Evolutionary conservation across 768 basidiomycete species (phyloP), one percentile per base, ranked within the genome.

Genomic region (Pisolithus marmoratus): DNA sequence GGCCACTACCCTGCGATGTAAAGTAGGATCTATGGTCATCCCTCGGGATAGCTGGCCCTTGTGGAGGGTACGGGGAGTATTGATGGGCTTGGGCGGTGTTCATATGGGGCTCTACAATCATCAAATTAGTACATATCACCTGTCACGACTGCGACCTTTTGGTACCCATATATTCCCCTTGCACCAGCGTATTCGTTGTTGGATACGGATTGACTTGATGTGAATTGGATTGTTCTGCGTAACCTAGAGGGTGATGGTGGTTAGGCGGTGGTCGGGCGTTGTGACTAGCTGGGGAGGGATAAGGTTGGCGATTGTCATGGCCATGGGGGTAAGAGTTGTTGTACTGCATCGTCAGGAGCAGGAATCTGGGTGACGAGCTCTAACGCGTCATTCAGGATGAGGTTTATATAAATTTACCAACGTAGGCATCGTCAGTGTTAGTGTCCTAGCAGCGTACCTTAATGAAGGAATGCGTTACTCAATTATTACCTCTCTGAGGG

Each of bases 401-500:
- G 47, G 56, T 54, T 70, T 68, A 66, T 68, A 68, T 68, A 68
- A 65, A 61, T 68, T 58, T 54, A 50, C 53, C 55, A 57, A 62
- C 61, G 70, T 63, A 47, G 23, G 63, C 57, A 65, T 69, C 63
- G 66, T 60, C 66, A 70, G 62, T 58, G 61, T 64, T 55, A 38
- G 57, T 68, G 66, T 65, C 65, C 60, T 70, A 63, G 66, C 62
- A 66, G 62, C 57, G 67, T 68, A 66, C 67, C 67, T 68, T 68
- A 68, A 68, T 68, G 68, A 64, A 68, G 38, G 51, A 58, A 68
- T 38, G 50, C 41, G 66, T 68, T 68, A 68, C 67, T 68, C 64
- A 70, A 68, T 70, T 58, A 68, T 68, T 68, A 68, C 68, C 59
- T 70, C 59, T 63, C 38, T 59, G 56, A 63, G 63, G 56, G 68